Base-by-base conservation (phyloP, 257 asterid genomes). In the Petunia axillaris region DNA sequence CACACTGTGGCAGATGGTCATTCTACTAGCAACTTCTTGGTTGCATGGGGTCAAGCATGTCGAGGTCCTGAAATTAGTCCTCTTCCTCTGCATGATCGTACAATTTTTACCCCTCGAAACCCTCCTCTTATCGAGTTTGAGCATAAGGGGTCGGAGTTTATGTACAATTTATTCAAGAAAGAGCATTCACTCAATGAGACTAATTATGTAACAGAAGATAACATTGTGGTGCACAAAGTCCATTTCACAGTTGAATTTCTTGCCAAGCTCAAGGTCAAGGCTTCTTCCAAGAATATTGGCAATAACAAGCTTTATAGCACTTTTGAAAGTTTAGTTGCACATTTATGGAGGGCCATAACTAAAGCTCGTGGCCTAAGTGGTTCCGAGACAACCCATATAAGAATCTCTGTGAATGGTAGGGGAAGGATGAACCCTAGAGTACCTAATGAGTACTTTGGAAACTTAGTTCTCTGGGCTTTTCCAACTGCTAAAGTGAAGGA, bases 11-110 rank as follows among this genome's bases (percentile, higher is more conserved):
- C 25, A 25, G 25, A 25, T 25, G 25, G 25, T 25, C 25, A 25
- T 25, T 25, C 97, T 4, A 88, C 93, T 0, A 89, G 96, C 78
- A 89, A 83, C 62, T 93, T 93, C 66, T 63, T 93, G 79, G 93
- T 93, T 52, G 93, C 98, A 11, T 92, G 97, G 98, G 98, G 98
- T 8, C 85, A 84, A 50, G 93, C 95, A 2, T 87, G 92, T 6
- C 85, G 90, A 1, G 93, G 88, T 0, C 67, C n/a, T n/a, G n/a
- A 81, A 0, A 88, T 91, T 36, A 55, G 50, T 8, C 94, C 94
- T 2, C 78, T 82, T 0, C 97, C 98, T 1, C 84, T 81, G 0
- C 89, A 62, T 14, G 96, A 89, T 73, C 91, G 94, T 0, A 70
- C 88, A 0, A 88, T 89, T 16, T 92, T 93, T 89, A 55, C 83